Percentiles rank a stretch among this genome's conserved stretches.
Conservation (phyloP, 768 basidiomycete species). For the Boletus tylopilopsis region DNA sequence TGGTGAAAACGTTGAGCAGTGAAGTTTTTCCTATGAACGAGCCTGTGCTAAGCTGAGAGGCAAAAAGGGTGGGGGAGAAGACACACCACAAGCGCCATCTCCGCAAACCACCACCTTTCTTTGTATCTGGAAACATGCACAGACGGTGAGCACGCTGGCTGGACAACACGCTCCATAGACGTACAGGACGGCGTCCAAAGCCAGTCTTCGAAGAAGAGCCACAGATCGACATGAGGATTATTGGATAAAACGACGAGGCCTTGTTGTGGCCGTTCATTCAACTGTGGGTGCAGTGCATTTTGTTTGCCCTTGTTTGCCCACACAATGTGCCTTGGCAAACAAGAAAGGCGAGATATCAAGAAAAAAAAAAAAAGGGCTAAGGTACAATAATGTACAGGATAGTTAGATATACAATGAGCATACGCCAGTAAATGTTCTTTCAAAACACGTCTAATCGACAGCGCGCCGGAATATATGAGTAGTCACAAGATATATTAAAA, state of each 20-base stretch:
- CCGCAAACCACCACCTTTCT: constrained; percentile 87
- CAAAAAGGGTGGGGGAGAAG: background rate
- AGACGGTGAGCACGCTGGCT: constrained; percentile 12
- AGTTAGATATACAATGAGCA: constrained; percentile 18
- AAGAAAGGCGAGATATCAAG: constrained; percentile 10
- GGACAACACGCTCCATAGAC: constrained; percentile 8
- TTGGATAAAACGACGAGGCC: background rate
- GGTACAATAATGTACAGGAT: constrained; percentile 17
- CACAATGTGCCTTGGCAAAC: background rate
- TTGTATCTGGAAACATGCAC: constrained; percentile 37
- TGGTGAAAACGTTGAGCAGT: constrained; percentile 81
- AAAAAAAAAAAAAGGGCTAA: constrained; percentile 9
- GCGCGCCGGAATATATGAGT: constrained; percentile 5
- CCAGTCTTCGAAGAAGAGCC: constrained; percentile 49
- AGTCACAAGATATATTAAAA: constrained; percentile 6
- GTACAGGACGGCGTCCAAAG: constrained; percentile 46
- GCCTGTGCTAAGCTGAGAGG: constrained; percentile 9
- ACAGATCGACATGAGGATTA: constrained; percentile 50
- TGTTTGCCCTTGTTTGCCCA: constrained; percentile 25
- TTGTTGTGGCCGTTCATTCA: background rate
- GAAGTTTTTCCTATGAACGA: constrained; percentile 67
- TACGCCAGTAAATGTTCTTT: constrained; percentile 4
- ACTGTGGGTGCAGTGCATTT: constrained; percentile 1
- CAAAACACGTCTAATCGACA: constrained; percentile 9
- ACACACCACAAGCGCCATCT: constrained; percentile 87